Base-by-base conservation (phyloP, 305 asterid genomes). In the Withania somnifera region DNA sequence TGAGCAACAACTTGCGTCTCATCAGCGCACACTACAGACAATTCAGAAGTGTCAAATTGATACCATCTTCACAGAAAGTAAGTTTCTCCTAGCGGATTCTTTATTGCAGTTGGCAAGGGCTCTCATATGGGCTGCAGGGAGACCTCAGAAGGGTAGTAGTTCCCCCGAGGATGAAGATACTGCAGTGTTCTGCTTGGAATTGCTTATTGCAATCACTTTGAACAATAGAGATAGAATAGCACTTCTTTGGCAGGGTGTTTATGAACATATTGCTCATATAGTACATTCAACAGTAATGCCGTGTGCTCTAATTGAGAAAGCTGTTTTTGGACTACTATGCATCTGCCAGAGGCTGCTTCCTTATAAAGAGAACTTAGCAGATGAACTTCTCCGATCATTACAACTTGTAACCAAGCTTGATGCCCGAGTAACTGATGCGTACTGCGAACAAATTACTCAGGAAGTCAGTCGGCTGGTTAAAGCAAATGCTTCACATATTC, bases 91-190 rank as follows among this genome's bases (percentile, higher is more conserved):
- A 68, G 90, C 97, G 24, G 99, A 95, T 85, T 94, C 99, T 19
- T 82, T 95, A 57, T 90, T 92, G 81, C 99, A 95, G 90, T 95
- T 95, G 53, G 98, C 99, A 56, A 92, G 97, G 75, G 99, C 98
- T 6, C 95, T 95, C 81, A 94, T 94, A 87, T 95, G 97, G 98
- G 98, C 98, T 71, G 97, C 97, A 34, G 99, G 99, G 54, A 85
- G 97, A 61, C 97, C 99, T 11, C 94, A 94, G 84, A 95, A 94
- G 91, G 97, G 98, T 36, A 89, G 89, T 85, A 88, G 93, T 57
- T 92, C 99, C 28, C 98, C 97, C 0, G 98, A 95, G 89, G 99
- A 92, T 82, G 99, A 95, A 88, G 98, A 95, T 83, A 95, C 99
- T 1, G 98, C 99, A 2, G 99, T 94, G 60, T 95, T 95, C 89